Conservation (phyloP, 306 rosid species). For the Quercus agrifolia region DNA sequence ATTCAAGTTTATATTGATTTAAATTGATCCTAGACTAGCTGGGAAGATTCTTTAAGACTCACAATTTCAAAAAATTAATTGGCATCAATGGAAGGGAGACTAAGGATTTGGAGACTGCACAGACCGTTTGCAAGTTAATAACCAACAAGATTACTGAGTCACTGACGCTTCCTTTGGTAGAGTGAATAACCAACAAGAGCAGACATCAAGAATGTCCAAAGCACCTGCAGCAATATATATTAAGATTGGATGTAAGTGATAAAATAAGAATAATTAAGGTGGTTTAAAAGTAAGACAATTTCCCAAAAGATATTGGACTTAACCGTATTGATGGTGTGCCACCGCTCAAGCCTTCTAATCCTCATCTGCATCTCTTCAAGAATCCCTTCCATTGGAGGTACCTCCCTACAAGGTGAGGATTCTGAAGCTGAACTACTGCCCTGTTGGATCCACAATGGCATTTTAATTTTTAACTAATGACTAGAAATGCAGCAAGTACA, state of each 20-base stretch:
- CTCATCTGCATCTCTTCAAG: conserved; percentile 94
- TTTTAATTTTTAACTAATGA: conserved; percentile 7
- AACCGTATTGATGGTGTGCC: conserved; percentile 97
- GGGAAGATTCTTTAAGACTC: background rate
- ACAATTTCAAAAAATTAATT: background rate
- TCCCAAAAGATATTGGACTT: background rate
- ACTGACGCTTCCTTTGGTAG: conserved; percentile 79
- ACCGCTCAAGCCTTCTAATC: conserved; percentile 87
- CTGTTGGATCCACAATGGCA: conserved; percentile 39
- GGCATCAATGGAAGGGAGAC: background rate
- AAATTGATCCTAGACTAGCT: background rate
- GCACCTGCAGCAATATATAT: conserved; percentile 49
- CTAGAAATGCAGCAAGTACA: conserved; percentile 13
- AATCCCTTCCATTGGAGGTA: conserved; percentile 65
- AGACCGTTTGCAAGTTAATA: background rate
- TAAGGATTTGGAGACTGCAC: conserved; percentile 1
- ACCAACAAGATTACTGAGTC: conserved; percentile 35
- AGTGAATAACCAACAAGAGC: conserved; percentile 94
- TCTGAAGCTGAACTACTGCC: conserved; percentile 82
- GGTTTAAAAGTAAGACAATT: background rate
- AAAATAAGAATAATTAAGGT: background rate
- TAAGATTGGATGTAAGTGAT: background rate
- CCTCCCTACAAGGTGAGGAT: conserved; percentile 67
- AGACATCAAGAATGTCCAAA: conserved; percentile 96
- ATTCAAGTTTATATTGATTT: background rate